A percentile compares a stretch with the other conserved stretches of the same genome.
These are phyloP conservation scores for Phytomonas francai DNA, from an alignment of 208 protist genomes.

Conservation along the genomic window DNA sequence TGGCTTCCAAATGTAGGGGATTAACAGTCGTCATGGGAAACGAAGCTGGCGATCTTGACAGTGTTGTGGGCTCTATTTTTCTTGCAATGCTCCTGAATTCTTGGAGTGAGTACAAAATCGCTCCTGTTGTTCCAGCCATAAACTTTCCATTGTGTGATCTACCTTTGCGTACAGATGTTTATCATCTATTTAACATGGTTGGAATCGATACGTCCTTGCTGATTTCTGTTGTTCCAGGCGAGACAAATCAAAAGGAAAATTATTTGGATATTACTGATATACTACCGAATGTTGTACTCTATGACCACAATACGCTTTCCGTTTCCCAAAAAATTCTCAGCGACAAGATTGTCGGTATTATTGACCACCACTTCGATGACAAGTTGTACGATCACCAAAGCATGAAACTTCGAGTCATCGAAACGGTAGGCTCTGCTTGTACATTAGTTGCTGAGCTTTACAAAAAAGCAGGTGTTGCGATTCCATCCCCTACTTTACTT, in stretches of 20 bases:
- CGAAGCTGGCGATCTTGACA: slow-evolving; percentile 86
- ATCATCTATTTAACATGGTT: slow-evolving; percentile 38
- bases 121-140: slow-evolving; percentile 48
- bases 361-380: slow-evolving; percentile 85
- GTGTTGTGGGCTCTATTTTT: slow-evolving; percentile 76
- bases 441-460: slow-evolving; percentile 70
- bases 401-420: slow-evolving; percentile 31
- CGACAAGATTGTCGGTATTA: slow-evolving; percentile 45
- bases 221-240: slow-evolving; percentile 27
- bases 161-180: slow-evolving; percentile 62
- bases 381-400: slow-evolving; percentile 28
- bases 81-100: slow-evolving; percentile 60
- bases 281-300: slow-evolving; percentile 41
- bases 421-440: slow-evolving; percentile 62
- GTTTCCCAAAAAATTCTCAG: slow-evolving; percentile 23
- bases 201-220: slow-evolving; percentile 33
- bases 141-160: slow-evolving; percentile 78
- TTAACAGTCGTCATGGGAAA: slow-evolving; percentile 72
- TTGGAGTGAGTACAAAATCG: slow-evolving; percentile 14
- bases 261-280: slow-evolving; percentile 30
- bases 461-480: slow-evolving; percentile 19
- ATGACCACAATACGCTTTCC: slow-evolving; percentile 82
- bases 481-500: slow-evolving; percentile 58
- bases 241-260: slow-evolving; percentile 3
- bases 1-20: slow-evolving; percentile 12